Evolutionary conservation across 73 alveolate species (phyloP), one percentile per base, ranked within the genome.

Genomic region (Stentor coeruleus): DNA sequence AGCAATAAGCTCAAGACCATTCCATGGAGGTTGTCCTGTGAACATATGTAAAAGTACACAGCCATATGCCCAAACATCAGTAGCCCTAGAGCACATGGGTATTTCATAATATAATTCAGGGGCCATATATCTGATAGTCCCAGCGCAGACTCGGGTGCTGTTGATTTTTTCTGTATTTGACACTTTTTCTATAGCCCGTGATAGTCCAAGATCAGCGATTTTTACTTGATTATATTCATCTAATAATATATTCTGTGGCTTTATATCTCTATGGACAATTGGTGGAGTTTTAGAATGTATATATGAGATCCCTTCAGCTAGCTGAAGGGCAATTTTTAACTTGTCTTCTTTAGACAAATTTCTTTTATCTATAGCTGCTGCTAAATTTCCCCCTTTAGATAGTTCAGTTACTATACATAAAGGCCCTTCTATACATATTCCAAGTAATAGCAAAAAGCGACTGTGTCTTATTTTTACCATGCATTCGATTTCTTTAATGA

Each of bases 51-150:
- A n/a, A 37, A 75, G 38, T n/a, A 75, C 72, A 3, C 83, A 75
- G n/a, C 74, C 83, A 75, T 20, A 75, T 1, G 83, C 59, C 84
- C 83, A 75, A 33, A 75, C 72, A 75, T 75, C 83, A 75, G 83
- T 39, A 14, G n/a, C 58, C 38, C 83, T 75, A 26, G 83, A 15
- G 38, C 83, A 75, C n/a, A 20, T 66, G 14, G 83, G 83, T 26
- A 15, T 35, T n/a, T 75, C 83, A 75, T 75, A 31, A 75, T 39
- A 75, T 20, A 75, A 39, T 39, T 75, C 83, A 20, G 83, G 83
- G 39, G 83, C 59, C 83, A 75, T 75, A 75, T 75, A 75, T 38
- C 83, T 75, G 26, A 75, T 37, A 75, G 83, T 75, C 72, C 83
- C 83, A 20, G 83, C 83, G 39, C 59, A 75, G 26, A 39, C 39